These are phyloP conservation scores for Fusarium compactum DNA, from an alignment of 2,329 filamentous ascomycete genomes.

Conservation along the genomic window DNA sequence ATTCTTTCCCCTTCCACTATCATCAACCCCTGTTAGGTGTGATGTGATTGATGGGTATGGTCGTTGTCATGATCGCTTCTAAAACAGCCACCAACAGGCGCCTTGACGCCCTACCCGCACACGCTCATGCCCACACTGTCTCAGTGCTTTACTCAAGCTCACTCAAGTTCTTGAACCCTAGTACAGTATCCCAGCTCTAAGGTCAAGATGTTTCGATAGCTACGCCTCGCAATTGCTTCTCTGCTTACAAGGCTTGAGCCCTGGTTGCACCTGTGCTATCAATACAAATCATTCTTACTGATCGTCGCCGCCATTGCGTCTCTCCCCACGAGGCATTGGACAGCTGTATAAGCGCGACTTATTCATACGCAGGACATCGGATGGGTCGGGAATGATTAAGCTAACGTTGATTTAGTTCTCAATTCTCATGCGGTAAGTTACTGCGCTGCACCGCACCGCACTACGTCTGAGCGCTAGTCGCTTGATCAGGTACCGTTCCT, in stretches of 20 bases:
- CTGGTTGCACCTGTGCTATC: slow-evolving; percentile 10
- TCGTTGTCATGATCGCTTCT: slow-evolving; percentile 37
- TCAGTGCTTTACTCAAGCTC: neutral
- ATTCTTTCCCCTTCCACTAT: slow-evolving; percentile 1
- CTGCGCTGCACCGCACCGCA: neutral
- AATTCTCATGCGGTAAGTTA: neutral
- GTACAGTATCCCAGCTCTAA: neutral
- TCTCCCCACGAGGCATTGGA: slow-evolving; percentile 12
- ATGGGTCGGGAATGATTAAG: slow-evolving; percentile 24
- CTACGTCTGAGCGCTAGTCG: slow-evolving; percentile 38
- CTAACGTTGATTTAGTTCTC: neutral
- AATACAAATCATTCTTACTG: slow-evolving; percentile 15
- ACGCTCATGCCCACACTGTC: slow-evolving; percentile 13
- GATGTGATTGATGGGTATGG: slow-evolving; percentile 12
- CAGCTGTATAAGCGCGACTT: slow-evolving; percentile 22
- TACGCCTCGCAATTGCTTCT: slow-evolving; percentile 16
- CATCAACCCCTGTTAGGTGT: slow-evolving; percentile 7
- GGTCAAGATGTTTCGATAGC: neutral
- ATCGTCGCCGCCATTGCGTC: slow-evolving; percentile 14
- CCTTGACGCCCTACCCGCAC: slow-evolving; percentile 47
- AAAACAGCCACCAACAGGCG: slow-evolving; percentile 43
- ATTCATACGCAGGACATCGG: slow-evolving; percentile 16
- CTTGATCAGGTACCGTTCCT: slow-evolving; percentile 45
- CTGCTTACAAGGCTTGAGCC: slow-evolving; percentile 6
- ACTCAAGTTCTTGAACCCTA: slow-evolving; percentile 4